Conservation (phyloP, 108 stramenopile genomes). For the Chaetoceros muelleri region DNA sequence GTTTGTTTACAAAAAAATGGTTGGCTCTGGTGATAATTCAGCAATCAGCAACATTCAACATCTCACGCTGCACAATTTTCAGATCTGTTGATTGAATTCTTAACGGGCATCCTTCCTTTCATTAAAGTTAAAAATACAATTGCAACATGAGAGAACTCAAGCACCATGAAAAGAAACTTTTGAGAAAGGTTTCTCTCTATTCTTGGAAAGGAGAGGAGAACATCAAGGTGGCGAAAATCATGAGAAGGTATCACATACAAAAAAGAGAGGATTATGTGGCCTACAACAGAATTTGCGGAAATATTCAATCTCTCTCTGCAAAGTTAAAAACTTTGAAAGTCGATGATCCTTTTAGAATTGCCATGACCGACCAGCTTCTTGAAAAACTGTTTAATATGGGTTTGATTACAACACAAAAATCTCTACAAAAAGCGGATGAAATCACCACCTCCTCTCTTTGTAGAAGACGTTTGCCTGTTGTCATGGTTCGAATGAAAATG, state of each 20-base stretch:
- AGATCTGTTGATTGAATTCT: too few species aligned
- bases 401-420: conserved; percentile 75
- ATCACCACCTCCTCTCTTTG: conserved; percentile 90
- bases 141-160: conserved; percentile 82
- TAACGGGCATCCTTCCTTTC: too few species aligned
- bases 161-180: conserved; percentile 96
- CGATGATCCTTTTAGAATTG: conserved; percentile 90
- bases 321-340: conserved; percentile 82
- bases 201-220: conserved; percentile 96
- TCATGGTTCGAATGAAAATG: conserved; percentile 98
- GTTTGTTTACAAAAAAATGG: too few species aligned
- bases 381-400: conserved; percentile 89
- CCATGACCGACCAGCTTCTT: conserved; percentile 94
- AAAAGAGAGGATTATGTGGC: conserved; percentile 93
- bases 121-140: neutral
- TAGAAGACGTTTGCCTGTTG: conserved; percentile 93
- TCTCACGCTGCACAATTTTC: too few species aligned
- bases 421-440: conserved; percentile 86
- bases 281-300: conserved; percentile 86
- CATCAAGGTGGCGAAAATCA: conserved; percentile 86
- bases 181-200: conserved; percentile 95
- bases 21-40: too few species aligned
- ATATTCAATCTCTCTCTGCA: conserved; percentile 80
- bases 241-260: conserved; percentile 93
- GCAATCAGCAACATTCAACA: too few species aligned